Base-by-base conservation (phyloP, 2,329 filamentous ascomycete species). In the Fusarium sp. region DNA sequence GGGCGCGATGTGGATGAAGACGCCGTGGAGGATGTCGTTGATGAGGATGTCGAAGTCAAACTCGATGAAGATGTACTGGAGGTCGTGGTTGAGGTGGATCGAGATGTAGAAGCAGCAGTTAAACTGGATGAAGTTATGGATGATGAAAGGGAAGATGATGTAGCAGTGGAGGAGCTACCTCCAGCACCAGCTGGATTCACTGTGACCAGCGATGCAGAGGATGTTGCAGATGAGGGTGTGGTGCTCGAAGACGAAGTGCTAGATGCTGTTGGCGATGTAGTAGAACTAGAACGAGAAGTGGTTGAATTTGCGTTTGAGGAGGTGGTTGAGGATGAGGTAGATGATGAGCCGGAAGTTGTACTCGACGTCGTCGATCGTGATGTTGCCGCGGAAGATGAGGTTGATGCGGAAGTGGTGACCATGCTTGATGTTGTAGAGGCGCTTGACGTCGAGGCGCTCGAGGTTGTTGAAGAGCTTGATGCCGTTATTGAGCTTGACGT, bases 41-140 rank as follows among this genome's bases (percentile, higher is more conserved):
- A 38, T n/a, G 43, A 25, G 4, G 40, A 22, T 25, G 59, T 47
- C 11, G 43, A 50, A 11, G 60, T 40, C 17, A 22, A 17, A 3
- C 33, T 54, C 9, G 38, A 45, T 32, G 40, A 32, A 4, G 69
- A 56, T 66, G 12, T 81, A 78, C 63, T 81, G 69, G 66, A 76
- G 69, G 20, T 74, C 72, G 22, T 22, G 1, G 59, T 82, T 73
- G 45, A 81, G 74, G 68, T 14, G 1, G 57, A 73, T 71, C 35
- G 81, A 72, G 2, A 79, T 76, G 61, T 79, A 68, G 68, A 77
- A 65, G 45, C 74, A 75, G 61, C 82, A 74, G 33, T 78, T 2
- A 15, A 22, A 7, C 43, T 63, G 2, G 66, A 43, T 6, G 37
- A 37, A 3, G n/a, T 15, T 0, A 9, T 8, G 2, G 37, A 33